A percentile compares a stretch with the other conserved stretches of the same genome.
Evolutionary conservation across 371 early-diverging fungal genomes (phyloP).

Genomic region (Mucor sp.): DNA sequence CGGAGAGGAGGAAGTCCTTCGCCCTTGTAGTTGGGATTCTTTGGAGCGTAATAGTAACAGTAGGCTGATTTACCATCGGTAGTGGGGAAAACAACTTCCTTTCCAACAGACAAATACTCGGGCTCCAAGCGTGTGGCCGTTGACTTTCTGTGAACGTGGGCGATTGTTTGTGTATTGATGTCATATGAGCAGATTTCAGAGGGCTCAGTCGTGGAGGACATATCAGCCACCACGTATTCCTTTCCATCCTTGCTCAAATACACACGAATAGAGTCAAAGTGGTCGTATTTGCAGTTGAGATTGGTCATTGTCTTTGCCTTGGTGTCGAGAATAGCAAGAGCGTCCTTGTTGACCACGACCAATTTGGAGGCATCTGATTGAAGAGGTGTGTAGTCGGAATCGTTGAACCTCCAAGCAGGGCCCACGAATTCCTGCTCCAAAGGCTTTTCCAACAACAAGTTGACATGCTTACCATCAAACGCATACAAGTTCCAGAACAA

Average conservation of each 20-base stretch:
- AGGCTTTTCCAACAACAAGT: slow-evolving; percentile 49
- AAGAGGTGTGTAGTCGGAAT: slow-evolving; percentile 42
- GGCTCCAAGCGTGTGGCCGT: slow-evolving; percentile 31
- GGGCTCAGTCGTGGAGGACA: slow-evolving; percentile 30
- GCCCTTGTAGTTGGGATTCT: slow-evolving; percentile 58
- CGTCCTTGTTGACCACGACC: slow-evolving; percentile 37
- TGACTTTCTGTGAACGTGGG: slow-evolving; percentile 14
- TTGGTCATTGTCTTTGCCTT: slow-evolving; percentile 42
- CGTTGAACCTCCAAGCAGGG: slow-evolving; percentile 44
- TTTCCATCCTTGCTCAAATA: slow-evolving; percentile 28
- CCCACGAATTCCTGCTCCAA: slow-evolving; percentile 63
- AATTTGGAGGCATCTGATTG: slow-evolving; percentile 47
- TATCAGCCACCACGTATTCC: slow-evolving; percentile 34
- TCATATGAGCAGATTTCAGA: slow-evolving; percentile 27
- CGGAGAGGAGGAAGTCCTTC: slow-evolving; percentile 68
- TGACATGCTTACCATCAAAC: slow-evolving; percentile 32
- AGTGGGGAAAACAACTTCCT: slow-evolving; percentile 69
- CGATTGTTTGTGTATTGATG: slow-evolving; percentile 7
- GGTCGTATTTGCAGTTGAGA: slow-evolving; percentile 35
- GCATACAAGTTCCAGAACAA: slow-evolving; percentile 76
- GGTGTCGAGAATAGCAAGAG: slow-evolving; percentile 55
- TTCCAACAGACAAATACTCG: slow-evolving; percentile 62
- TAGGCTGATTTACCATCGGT: slow-evolving; percentile 49
- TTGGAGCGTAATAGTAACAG: slow-evolving; percentile 68
- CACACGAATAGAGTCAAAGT: slow-evolving; percentile 37